These are phyloP conservation scores for Colletotrichum abscissum DNA, from an alignment of 2,329 filamentous ascomycete genomes.

Conservation along the genomic window DNA sequence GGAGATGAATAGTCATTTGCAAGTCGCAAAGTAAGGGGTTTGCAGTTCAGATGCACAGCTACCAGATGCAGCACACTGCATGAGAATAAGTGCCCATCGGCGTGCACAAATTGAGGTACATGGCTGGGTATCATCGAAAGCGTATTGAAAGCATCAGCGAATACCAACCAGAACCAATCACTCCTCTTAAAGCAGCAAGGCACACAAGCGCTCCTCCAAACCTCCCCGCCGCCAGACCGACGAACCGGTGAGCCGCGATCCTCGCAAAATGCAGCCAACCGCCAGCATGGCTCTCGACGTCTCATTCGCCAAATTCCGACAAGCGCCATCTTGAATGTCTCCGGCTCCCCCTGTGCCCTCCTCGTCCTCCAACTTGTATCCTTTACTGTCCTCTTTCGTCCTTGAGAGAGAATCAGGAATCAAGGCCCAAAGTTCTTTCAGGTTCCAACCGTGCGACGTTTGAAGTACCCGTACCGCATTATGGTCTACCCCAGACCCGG, in stretches of 20 bases:
- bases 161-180: not conserved
- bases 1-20: not conserved
- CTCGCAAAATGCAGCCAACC: slow-evolving; percentile 14
- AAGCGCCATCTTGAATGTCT: slow-evolving; percentile 1
- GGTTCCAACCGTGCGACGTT: not conserved
- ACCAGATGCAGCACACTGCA: not conserved
- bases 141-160: too few relatives aligned
- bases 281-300: not conserved
- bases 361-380: not conserved
- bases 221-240: not conserved
- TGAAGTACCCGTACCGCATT: not conserved
- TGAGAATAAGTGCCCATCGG: not conserved
- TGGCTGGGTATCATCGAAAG: too few relatives aligned
- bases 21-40: not conserved
- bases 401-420: not conserved
- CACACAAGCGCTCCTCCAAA: not conserved
- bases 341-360: not conserved
- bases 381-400: not conserved
- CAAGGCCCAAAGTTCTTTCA: too few relatives aligned
- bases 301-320: slow-evolving; percentile 17
- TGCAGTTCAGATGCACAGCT: not conserved
- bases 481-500: not conserved
- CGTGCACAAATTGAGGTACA: too few relatives aligned
- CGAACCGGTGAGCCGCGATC: not conserved
- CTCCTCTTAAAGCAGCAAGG: not conserved